A percentile compares a stretch with the other conserved stretches of the same genome.
Conservation (phyloP, 805 yeast genomes). For the Cyberlindnera bimundalis region DNA sequence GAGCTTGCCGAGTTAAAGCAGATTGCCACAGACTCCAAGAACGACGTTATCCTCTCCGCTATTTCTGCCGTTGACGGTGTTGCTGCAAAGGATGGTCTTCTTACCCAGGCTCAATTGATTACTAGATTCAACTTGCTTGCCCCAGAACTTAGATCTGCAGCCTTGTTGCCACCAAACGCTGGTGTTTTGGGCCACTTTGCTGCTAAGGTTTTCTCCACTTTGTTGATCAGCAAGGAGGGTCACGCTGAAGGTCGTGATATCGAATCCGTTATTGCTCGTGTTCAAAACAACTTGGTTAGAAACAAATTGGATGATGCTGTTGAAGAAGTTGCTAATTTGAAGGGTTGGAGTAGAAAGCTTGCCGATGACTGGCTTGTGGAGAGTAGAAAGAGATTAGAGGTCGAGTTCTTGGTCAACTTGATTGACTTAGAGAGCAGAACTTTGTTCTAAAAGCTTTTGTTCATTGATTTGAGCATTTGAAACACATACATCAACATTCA, state of each 20-base stretch:
- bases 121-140: constrained; percentile 54
- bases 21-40: constrained; percentile 38
- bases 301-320: constrained; percentile 86
- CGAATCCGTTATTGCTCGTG: constrained; percentile 85
- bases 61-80: constrained; percentile 44
- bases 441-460: constrained; percentile 27
- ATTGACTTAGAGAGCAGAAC: constrained; percentile 63
- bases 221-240: constrained; percentile 77
- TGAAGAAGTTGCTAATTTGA: constrained; percentile 82
- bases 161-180: constrained; percentile 90
- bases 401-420: constrained; percentile 71
- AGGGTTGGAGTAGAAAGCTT: constrained; percentile 89
- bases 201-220: constrained; percentile 70
- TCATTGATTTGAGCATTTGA: neutral
- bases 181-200: constrained; percentile 91
- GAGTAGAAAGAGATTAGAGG: constrained; percentile 85
- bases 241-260: constrained; percentile 78
- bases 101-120: constrained; percentile 34
- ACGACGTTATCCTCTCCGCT: constrained; percentile 48
- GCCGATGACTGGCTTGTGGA: constrained; percentile 91
- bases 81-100: constrained; percentile 49
- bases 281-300: constrained; percentile 66
- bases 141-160: constrained; percentile 85
- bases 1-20: constrained; percentile 24
- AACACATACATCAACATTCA: neutral